Percentiles rank a stretch among this genome's conserved stretches.
phyloP scores from a whole-genome alignment of 139 green algal species.

The Tetraselmis striata region DNA sequence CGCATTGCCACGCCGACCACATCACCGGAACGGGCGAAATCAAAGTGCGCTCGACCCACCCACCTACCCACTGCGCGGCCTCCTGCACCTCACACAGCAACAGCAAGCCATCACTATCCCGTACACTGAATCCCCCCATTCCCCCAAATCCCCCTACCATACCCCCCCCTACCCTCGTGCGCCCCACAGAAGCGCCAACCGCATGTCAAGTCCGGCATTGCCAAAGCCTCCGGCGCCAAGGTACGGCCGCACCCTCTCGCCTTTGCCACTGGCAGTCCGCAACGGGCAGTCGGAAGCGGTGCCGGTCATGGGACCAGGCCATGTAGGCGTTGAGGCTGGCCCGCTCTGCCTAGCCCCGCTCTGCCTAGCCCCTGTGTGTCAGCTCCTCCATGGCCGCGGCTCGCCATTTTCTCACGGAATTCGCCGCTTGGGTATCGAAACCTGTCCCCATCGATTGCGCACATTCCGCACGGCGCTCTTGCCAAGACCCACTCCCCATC shows the following conservation, averaged over 20 bases:
- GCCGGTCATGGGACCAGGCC: no score
- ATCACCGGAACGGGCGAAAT: conserved; percentile 59
- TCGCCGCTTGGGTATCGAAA: no score
- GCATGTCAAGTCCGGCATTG: conserved; percentile 36
- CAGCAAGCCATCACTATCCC: not conserved
- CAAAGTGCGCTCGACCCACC: conserved; percentile 25
- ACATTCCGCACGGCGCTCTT: no score
- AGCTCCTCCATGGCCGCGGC: no score
- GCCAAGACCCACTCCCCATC: no score
- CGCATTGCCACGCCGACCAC: conserved; percentile 66
- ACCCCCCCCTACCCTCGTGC: not conserved
- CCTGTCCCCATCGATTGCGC: no score
- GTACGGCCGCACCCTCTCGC: conserved; percentile 23
- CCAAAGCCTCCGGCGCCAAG: conserved; percentile 21
- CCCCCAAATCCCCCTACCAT: not conserved
- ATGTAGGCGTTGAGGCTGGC: no score
- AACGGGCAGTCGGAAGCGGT: no score
- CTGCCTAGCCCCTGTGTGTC: no score
- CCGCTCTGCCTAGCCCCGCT: no score
- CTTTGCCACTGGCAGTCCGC: not conserved
- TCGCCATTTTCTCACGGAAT: no score
- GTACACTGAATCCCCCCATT: not conserved
- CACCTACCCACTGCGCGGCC: not conserved
- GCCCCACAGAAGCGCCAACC: conserved; percentile 5
- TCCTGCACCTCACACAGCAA: not conserved